Percentiles rank a stretch among this genome's conserved stretches.
Conservation (phyloP, 768 basidiomycete genomes). For the Suillus decipiens region DNA sequence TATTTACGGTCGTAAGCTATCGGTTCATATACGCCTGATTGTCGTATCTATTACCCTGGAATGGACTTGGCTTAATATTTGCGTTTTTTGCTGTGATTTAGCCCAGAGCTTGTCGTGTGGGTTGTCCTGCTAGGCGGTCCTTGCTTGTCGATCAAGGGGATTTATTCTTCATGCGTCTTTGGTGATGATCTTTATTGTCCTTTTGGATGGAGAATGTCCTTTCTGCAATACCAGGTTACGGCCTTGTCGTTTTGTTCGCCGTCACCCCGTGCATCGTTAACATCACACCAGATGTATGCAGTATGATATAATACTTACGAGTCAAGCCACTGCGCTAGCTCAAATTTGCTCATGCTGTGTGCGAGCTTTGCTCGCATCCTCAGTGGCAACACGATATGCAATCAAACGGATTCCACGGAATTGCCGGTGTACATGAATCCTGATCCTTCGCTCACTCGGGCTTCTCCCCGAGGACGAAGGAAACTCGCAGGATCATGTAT, state of each 20-base stretch:
- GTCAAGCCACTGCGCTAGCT: background rate
- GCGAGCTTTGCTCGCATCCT: background rate
- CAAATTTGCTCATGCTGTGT: background rate
- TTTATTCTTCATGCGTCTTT: background rate
- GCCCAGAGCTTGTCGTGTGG: background rate
- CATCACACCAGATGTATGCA: background rate
- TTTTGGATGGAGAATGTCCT: background rate
- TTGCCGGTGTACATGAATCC: background rate
- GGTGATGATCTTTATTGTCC: background rate
- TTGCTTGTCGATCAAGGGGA: background rate
- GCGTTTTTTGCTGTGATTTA: background rate
- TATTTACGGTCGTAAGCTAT: conserved; percentile 1
- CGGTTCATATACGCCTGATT: background rate
- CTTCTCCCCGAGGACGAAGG: background rate
- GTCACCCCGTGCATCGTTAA: background rate
- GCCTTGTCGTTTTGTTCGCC: background rate
- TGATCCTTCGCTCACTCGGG: background rate
- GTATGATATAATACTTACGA: background rate
- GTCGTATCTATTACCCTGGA: background rate
- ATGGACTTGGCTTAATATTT: background rate
- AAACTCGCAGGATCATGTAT: background rate
- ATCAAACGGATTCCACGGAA: background rate
- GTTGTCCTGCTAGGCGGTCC: background rate
- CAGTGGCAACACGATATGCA: background rate
- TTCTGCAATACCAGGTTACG: background rate